Base-by-base conservation (phyloP, 2,329 filamentous ascomycete species). In the Trichoderma semiorbis region DNA sequence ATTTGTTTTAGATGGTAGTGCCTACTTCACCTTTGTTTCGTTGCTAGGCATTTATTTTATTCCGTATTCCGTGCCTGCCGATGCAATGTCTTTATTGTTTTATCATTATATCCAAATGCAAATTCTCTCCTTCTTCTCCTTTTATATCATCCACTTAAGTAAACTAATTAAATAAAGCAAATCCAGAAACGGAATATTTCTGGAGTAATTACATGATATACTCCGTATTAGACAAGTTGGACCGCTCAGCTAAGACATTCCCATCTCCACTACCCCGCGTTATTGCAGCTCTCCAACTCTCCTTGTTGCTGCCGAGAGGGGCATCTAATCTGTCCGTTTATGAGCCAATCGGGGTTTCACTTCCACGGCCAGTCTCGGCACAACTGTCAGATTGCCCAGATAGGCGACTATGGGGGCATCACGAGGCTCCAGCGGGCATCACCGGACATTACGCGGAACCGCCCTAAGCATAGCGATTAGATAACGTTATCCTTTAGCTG, bases 211-310 rank as follows among this genome's bases (percentile, higher is more conserved):
- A 60, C 55, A n/a, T n/a, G 21, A n/a, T 32, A 57, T 57, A 32
- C 30, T 60, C 55, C 55, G 55, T 53, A 53, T 53, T 53, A 53
- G 47, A 53, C 21, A 43, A 43, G 39, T 14, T 21, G 21, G 39
- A 43, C 39, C 36, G 36, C 36, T 39, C 36, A 43, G 39, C 39
- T 43, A 43, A 43, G 39, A 24, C n/a, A 21, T 24, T n/a, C n/a
- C 24, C 34, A 55, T 34, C 69, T 47, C 69, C 69, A 70, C 69
- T 70, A 70, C 69, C 69, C 69, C 69, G 69, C 69, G 50, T 66
- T 69, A 43, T 30, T 34, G 21, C 18, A 50, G 61, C 34, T 36
- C 43, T n/a, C 39, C 39, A 43, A 43, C 39, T 43, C 60, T 47
- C 58, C 34, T 43, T 24, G 11, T 67, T 67, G 26, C 34, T 67